phyloP scores from a whole-genome alignment of 768 basidiomycete species.

The Xerocomus potaroensis region DNA sequence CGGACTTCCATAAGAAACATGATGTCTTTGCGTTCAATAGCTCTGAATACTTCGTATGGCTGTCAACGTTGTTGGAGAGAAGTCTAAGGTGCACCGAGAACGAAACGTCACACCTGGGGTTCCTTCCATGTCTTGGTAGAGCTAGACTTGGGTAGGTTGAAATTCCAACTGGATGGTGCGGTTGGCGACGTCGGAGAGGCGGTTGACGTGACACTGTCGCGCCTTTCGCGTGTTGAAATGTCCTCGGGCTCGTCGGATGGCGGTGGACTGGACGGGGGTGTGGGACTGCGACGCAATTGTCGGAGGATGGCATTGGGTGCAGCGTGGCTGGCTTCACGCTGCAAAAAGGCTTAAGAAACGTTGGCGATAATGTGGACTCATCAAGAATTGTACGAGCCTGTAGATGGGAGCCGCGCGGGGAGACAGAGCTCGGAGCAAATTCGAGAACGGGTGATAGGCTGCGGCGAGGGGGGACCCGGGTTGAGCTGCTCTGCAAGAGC shows the following conservation, averaged over 20 bases:
- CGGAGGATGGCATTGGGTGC: conserved; percentile 56
- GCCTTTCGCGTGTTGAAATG: conserved; percentile 7
- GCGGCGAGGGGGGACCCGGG: conserved; percentile 12
- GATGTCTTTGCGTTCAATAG: conserved; percentile 82
- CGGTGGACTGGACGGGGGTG: conserved; percentile 30
- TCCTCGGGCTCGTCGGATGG: conserved; percentile 20
- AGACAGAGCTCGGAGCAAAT: conserved; percentile 53
- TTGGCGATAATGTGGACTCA: conserved; percentile 17
- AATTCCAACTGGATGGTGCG: conserved; percentile 10
- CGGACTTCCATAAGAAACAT: conserved; percentile 80
- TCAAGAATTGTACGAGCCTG: conserved; percentile 38
- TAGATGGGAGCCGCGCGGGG: conserved; percentile 65
- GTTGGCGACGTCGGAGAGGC: conserved; percentile 23
- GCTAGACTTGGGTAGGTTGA: conserved; percentile 10
- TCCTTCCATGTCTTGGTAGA: conserved; percentile 41
- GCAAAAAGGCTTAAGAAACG: conserved; percentile 52
- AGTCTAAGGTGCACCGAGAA: background rate
- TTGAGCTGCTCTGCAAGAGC: conserved; percentile 26
- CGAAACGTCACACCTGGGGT: conserved; percentile 41
- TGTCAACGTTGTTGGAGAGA: conserved; percentile 16
- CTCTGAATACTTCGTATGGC: conserved; percentile 71
- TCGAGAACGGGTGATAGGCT: conserved; percentile 35
- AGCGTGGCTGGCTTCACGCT: conserved; percentile 60
- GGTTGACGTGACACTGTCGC: conserved; percentile 13
- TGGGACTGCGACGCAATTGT: conserved; percentile 47